Evolutionary conservation across 768 basidiomycete species (phyloP).

Genomic region (Lepiota venenata): DNA sequence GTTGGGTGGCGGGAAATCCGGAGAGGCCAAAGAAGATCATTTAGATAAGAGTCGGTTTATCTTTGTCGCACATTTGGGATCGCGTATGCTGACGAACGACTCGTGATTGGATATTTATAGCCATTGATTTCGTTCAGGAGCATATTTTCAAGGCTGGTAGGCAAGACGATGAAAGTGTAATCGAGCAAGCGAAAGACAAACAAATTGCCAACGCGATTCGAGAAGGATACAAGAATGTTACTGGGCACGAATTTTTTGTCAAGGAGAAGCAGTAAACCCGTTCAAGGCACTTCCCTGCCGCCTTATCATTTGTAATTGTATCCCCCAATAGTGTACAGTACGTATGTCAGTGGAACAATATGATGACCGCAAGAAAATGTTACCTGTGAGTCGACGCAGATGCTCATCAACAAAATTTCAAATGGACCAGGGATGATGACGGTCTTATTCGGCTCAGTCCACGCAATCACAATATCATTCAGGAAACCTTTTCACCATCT

Average conservation of each 20-base stretch:
- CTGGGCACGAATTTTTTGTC: slow-evolving; percentile 26
- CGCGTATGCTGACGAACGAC: neutral
- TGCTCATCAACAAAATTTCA: too few species aligned
- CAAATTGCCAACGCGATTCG: slow-evolving; percentile 33
- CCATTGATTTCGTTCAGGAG: slow-evolving; percentile 39
- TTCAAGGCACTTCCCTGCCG: too few species aligned
- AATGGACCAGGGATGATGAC: too few species aligned
- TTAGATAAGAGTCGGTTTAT: slow-evolving; percentile 29
- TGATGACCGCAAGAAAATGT: too few species aligned
- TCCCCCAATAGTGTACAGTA: too few species aligned
- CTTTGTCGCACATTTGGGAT: neutral
- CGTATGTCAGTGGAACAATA: too few species aligned
- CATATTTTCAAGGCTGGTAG: slow-evolving; percentile 33
- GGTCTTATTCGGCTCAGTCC: too few species aligned
- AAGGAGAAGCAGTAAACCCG: too few species aligned
- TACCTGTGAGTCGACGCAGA: too few species aligned
- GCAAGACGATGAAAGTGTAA: slow-evolving; percentile 34
- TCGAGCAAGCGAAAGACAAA: slow-evolving; percentile 39
- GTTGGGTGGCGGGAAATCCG: slow-evolving; percentile 21
- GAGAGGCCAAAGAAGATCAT: slow-evolving; percentile 23
- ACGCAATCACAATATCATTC: too few species aligned
- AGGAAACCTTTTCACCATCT: too few species aligned
- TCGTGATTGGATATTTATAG: slow-evolving; percentile 16
- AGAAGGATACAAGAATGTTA: slow-evolving; percentile 24
- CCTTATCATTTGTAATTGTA: too few species aligned